These are phyloP conservation scores for Diaporthe eres DNA, from an alignment of 2,329 filamentous ascomycete genomes.

Conservation along the genomic window DNA sequence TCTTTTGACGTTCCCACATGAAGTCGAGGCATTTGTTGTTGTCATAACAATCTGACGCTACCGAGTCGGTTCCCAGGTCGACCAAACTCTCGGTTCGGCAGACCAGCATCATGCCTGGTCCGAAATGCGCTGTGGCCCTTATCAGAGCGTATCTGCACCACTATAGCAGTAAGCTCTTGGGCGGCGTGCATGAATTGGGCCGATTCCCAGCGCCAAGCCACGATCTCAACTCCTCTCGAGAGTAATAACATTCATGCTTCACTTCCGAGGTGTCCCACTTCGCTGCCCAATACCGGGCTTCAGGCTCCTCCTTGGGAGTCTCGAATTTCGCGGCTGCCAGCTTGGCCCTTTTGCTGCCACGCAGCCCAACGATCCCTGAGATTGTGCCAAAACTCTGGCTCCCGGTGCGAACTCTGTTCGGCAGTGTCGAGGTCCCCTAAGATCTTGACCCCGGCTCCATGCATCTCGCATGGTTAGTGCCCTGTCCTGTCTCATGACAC, in stretches of 20 bases:
- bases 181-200: conserved; percentile 24
- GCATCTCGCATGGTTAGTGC: conserved; percentile 24
- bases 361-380: conserved; percentile 23
- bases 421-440: conserved; percentile 1
- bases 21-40: conserved; percentile 12
- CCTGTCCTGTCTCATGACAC: conserved; percentile 25
- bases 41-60: conserved; percentile 20
- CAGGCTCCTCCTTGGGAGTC: background rate
- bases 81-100: conserved; percentile 13
- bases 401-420: background rate
- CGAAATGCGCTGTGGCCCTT: conserved; percentile 12
- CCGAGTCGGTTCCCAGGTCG: conserved; percentile 29
- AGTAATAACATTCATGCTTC: conserved; percentile 31
- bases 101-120: conserved; percentile 30
- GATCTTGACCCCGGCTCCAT: conserved; percentile 15
- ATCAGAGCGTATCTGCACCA: background rate
- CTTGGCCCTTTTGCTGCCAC: background rate
- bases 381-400: background rate
- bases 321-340: background rate
- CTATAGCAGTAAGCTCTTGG: background rate
- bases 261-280: conserved; percentile 31
- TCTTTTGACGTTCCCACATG: background rate
- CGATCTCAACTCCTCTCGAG: conserved; percentile 1
- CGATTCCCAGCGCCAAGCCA: conserved; percentile 25
- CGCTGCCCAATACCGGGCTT: conserved; percentile 28